phyloP scores from a whole-genome alignment of 2,329 filamentous ascomycete genomes.

The Acephala macrosclerotiorum region DNA sequence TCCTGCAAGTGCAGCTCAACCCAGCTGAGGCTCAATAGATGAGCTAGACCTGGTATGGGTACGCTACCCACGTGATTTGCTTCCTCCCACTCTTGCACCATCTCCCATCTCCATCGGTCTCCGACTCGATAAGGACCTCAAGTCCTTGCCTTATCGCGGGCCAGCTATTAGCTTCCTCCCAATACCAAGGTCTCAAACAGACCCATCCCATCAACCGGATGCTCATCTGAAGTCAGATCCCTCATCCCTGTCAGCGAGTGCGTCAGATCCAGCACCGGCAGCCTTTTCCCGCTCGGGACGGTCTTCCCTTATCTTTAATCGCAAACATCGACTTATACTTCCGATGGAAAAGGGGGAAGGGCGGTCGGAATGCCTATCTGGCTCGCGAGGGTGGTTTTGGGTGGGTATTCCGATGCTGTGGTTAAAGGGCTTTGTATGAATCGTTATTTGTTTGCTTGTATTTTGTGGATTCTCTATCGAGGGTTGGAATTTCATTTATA shows the following conservation, averaged over 20 bases:
- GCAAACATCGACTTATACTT: neutral
- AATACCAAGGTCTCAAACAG: neutral
- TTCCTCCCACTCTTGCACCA: neutral
- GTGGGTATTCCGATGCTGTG: neutral
- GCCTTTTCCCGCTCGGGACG: neutral
- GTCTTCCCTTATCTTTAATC: neutral
- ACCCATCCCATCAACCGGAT: neutral
- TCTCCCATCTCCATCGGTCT: neutral
- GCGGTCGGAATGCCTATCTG: constrained; percentile 4
- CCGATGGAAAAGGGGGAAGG: neutral
- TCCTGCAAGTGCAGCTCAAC: neutral
- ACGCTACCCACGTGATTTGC: neutral
- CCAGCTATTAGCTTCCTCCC: constrained; percentile 1
- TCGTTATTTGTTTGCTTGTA: neutral
- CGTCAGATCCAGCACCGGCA: neutral
- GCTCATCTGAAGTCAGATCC: constrained; percentile 3
- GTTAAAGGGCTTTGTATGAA: neutral
- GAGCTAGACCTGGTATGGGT: too few relatives aligned
- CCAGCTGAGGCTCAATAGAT: neutral
- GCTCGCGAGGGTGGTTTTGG: neutral
- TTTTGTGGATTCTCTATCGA: neutral
- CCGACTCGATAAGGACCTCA: neutral
- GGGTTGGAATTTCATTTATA: neutral
- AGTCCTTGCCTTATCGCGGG: constrained; percentile 3
- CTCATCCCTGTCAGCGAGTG: neutral